phyloP scores from a whole-genome alignment of 1,284 basidiomycete species.

The Agaricales sp. region DNA sequence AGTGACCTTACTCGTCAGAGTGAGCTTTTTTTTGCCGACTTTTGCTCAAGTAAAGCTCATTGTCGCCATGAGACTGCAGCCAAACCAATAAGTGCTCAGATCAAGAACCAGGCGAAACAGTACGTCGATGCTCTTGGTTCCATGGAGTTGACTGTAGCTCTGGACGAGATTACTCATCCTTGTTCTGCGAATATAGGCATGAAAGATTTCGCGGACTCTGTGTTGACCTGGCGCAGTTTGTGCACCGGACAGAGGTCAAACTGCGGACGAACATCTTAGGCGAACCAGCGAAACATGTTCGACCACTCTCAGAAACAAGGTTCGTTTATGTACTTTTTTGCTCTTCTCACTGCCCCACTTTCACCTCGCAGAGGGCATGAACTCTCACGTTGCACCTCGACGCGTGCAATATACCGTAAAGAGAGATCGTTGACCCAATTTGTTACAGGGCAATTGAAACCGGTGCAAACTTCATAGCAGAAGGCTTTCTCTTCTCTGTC shows the following conservation, averaged over 20 bases:
- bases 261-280: conserved; percentile 76
- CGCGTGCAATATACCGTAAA: no score
- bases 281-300: conserved; percentile 65
- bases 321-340: conserved; percentile 23
- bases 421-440: conserved; percentile 1
- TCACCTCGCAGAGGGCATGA: no score
- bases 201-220: conserved; percentile 70
- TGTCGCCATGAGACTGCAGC: conserved; percentile 55
- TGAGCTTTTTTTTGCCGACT: conserved; percentile 24
- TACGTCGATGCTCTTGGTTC: no score
- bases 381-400: not conserved
- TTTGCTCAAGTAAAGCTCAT: no score
- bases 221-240: conserved; percentile 68
- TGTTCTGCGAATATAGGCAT: conserved; percentile 39
- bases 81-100: conserved; percentile 69
- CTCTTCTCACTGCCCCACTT: conserved; percentile 1
- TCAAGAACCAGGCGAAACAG: conserved; percentile 76
- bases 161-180: no score
- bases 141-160: no score
- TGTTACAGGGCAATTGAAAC: conserved; percentile 72
- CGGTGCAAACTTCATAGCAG: conserved; percentile 78
- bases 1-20: conserved; percentile 54
- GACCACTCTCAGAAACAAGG: conserved; percentile 79
- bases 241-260: conserved; percentile 72
- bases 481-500: conserved; percentile 79